phyloP scores from a whole-genome alignment of 805 yeast genomes.

The Yarrowia alimentaria region DNA sequence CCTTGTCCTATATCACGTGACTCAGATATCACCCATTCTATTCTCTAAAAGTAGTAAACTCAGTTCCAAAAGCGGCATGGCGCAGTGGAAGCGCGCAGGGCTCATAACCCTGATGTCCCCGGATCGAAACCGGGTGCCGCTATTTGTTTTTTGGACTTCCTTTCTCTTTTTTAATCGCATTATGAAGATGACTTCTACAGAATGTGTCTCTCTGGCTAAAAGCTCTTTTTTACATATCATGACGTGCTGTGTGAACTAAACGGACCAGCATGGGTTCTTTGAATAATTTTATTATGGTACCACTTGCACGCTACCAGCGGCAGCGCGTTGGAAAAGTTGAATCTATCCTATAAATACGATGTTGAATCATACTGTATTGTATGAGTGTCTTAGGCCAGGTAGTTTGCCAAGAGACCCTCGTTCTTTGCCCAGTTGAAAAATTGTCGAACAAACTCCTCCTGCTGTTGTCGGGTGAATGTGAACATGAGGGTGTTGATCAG shows the following conservation, averaged over 20 bases:
- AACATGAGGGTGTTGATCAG: constrained; percentile 73
- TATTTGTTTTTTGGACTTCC: constrained; percentile 38
- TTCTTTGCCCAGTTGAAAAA: constrained; percentile 43
- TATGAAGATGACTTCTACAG: too few relatives aligned
- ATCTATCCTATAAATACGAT: constrained; percentile 28
- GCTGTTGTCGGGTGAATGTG: constrained; percentile 64
- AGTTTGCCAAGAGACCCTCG: constrained; percentile 21
- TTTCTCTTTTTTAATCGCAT: neutral
- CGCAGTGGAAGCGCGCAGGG: constrained; percentile 89
- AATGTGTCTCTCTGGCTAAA: too few relatives aligned
- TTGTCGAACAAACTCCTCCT: constrained; percentile 58
- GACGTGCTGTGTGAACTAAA: neutral
- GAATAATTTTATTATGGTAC: constrained; percentile 20
- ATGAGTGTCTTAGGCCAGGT: constrained; percentile 1
- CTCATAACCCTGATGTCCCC: constrained; percentile 93
- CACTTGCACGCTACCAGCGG: neutral
- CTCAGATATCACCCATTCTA: neutral
- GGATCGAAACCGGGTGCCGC: constrained; percentile 92
- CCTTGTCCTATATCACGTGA: too few relatives aligned
- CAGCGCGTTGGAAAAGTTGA: constrained; percentile 15
- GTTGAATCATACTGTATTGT: constrained; percentile 11
- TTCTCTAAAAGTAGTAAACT: neutral
- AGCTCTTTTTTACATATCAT: neutral
- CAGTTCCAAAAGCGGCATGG: constrained; percentile 41
- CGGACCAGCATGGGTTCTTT: neutral